Base-by-base conservation (phyloP, 345 rosid genomes). In the Populus tremula region DNA sequence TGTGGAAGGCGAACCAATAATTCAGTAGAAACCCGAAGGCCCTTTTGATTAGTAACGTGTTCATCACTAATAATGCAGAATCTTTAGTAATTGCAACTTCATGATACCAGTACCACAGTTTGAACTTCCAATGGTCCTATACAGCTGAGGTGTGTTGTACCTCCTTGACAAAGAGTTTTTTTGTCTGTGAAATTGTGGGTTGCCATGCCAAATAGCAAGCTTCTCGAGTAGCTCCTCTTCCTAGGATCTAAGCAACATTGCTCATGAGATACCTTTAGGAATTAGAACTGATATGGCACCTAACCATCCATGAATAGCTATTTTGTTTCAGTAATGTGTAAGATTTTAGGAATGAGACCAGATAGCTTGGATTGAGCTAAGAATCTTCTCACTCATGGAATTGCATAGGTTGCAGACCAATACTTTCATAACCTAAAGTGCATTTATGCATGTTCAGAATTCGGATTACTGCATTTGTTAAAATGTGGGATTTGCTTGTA, bases 161-260 rank as follows among this genome's bases (percentile, higher is more conserved):
- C 71, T 59, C 82, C 74, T 63, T 76, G 45, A 54, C 70, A 67
- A 50, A 73, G 73, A 75, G 8, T 76, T 70, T 33, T 69, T 61
- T 65, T 80, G 66, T 72, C 79, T 35, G 25, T 76, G 78, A 73
- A 82, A 66, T 82, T 71, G 73, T 70, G 82, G 83, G 74, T 82
- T 72, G 73, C 80, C 80, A 67, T 77, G 81, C 71, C 63, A 62
- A 78, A 85, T 69, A 76, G 75, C 67, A 74, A 79, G 83, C 78
- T 76, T 78, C 83, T 53, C 66, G 68, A 65, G 45, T 62, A 53
- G 66, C 77, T 77, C 67, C 47, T 79, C 82, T 56, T 76, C 71
- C 79, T 83, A 71, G 79, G 72, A 71, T 80, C 62, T 71, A 82
- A 74, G 64, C 76, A 29, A 36, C 59, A 45, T 68, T 62, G 38